Conservation (phyloP, 164 flowering plant genomes). For the Stephania yunnanensis region DNA sequence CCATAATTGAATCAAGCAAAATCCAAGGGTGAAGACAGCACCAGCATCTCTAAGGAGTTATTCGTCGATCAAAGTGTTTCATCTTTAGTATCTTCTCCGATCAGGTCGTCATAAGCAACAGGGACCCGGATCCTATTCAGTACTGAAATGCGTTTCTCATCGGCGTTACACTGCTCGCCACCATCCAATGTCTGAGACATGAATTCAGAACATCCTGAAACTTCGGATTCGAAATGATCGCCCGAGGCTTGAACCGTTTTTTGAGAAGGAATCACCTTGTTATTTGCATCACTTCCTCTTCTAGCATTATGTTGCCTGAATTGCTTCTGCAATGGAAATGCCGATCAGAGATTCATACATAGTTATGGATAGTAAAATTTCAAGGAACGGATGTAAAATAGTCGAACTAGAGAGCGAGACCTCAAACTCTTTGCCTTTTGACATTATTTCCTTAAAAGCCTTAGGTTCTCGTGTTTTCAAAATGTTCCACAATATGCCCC, state of each 20-base stretch:
- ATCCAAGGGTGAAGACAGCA: not conserved
- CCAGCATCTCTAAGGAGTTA: not conserved
- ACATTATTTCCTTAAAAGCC: constrained; percentile 86
- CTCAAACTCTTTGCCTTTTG: constrained; percentile 77
- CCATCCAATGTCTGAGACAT: constrained; percentile 17
- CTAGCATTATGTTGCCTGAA: constrained; percentile 39
- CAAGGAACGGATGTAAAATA: not conserved
- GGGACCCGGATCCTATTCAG: constrained; percentile 66
- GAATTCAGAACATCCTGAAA: constrained; percentile 17
- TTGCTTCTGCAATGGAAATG: constrained; percentile 56
- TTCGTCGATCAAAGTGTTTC: constrained; percentile 18
- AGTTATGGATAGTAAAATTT: not conserved
- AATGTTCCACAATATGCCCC: constrained; percentile 85
- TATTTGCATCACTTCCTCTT: constrained; percentile 19
- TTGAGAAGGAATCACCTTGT: constrained; percentile 14
- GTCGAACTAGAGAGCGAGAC: constrained; percentile 23
- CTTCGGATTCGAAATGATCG: constrained; percentile 14
- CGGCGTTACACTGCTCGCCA: constrained; percentile 10
- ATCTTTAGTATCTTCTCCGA: constrained; percentile 33
- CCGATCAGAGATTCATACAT: not conserved
- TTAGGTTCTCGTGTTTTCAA: constrained; percentile 77
- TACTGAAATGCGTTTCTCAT: constrained; percentile 36
- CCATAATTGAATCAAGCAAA: not conserved
- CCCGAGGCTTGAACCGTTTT: constrained; percentile 2
- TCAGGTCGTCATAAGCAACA: constrained; percentile 62